Evolutionary conservation across 108 stramenopile species (phyloP), one percentile per base, ranked within the genome.

Genomic region (Fistulifera solaris): DNA sequence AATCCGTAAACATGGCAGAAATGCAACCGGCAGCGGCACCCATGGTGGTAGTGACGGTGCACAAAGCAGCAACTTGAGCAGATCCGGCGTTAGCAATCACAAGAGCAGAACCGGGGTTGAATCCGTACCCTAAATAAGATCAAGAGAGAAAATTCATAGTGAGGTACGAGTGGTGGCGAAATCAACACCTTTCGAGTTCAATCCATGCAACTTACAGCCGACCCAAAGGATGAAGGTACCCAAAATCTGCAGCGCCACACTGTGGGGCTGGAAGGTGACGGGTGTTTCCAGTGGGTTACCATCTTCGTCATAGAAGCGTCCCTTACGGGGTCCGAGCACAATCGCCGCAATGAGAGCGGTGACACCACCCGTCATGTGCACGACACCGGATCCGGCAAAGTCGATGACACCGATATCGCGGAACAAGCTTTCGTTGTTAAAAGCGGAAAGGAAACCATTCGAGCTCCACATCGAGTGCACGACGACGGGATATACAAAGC

Each of bases 311-410:
- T 83, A 68, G 72, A 96, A 94, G 23, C 93, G 73, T 57, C 87
- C 93, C 23, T 72, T 65, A 35, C 93, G 73, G 18, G 95, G 89
- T 43, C 93, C 93, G 51, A 93, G 67, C 40, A 96, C 51, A 27
- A 70, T 65, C 18, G 92, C 84, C 25, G 85, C 85, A 72, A 89
- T 73, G 40, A 93, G 69, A 40, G 93, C 92, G 25, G 90, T 84
- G 42, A 76, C 54, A 11, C 95, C 95, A 47, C 93, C 95, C 38
- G 82, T 85, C 73, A 93, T 73, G 85, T 96, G 96, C 16, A 96
- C 96, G 41, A 96, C 96, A 49, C 83, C 76, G n/a, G 86, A 80
- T 19, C 96, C 96, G 41, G 96, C 93, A 54, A 93, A 96, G 59
- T 96, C 96, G 48, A 91, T 57, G 41, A 84, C 69, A 50, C 93